Base-by-base conservation (phyloP, 345 rosid species). In the Garcia nutans region DNA sequence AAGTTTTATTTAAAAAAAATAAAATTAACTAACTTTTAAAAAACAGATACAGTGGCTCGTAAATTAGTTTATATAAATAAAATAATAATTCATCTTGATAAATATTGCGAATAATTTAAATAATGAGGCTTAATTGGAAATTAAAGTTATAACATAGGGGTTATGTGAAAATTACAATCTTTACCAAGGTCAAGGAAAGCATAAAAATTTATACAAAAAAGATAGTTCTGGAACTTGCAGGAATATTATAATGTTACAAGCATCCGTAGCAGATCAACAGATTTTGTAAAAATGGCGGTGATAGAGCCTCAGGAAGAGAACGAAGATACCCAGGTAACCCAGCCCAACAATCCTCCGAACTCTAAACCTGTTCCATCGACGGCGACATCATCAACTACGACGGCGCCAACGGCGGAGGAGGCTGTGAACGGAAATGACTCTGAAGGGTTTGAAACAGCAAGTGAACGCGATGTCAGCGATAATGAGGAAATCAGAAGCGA, bases 401-500 rank as follows among this genome's bases (percentile, higher is more conserved):
- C 78, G 71, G 8, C 60, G 16, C 56, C 86, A 8, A 31, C 81
- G 11, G 74, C 82, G 26, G 80, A 87, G 55, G 74, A 79, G 9
- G 26, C 79, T 49, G 84, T 41, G 56, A 68, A 75, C 55, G 89
- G 81, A 24, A 88, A 83, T 52, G 89, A 83, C 42, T 91, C 95
- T 67, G 97, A 94, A 75, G 97, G 97, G 19, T 94, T 89, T 76
- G 97, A 92, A 74, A 94, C 97, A 11, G 97, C 98, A n/a, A 94
- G 95, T 81, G 98, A 94, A 42, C 83, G 87, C 56, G 97, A 81
- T 28, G 78, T 86, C 10, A 84, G 87, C 65, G 93, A 86, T 28
- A 76, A 77, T 1, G 92, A 89, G 69, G 84, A 77, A 19, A 80
- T 73, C 0, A 66, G 49, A 20, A 41, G 54, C 16, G 78, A 52